Conservation (phyloP, 2,329 filamentous ascomycete species). For the Nakataea oryzae region DNA sequence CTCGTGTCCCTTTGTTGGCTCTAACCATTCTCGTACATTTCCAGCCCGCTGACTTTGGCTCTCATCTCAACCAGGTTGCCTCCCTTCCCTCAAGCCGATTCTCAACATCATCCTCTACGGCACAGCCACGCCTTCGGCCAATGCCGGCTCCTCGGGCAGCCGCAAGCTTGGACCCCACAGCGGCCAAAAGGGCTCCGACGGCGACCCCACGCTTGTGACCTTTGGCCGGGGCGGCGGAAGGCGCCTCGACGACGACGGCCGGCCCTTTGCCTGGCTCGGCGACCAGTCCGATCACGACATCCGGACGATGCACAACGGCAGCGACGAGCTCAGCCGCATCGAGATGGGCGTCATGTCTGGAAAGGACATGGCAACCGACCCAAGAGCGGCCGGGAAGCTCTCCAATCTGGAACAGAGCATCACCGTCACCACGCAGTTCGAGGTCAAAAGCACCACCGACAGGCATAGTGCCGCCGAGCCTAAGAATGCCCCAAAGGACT, state of each 20-base stretch:
- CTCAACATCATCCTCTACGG: not conserved
- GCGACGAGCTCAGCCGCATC: too few species aligned
- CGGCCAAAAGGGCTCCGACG: not conserved
- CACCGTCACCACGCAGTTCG: too few species aligned
- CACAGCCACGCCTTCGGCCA: not conserved
- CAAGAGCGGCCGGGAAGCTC: too few species aligned
- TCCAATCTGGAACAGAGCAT: too few species aligned
- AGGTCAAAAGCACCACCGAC: too few species aligned
- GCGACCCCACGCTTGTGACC: not conserved
- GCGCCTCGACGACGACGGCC: not conserved
- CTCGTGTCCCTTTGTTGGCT: not conserved
- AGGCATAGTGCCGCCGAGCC: too few species aligned
- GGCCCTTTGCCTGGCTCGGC: not conserved
- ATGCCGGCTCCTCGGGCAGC: too few species aligned
- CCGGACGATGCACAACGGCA: too few species aligned
- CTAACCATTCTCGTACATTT: not conserved
- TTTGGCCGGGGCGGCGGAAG: not conserved
- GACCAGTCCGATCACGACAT: not conserved
- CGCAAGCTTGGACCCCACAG: not conserved
- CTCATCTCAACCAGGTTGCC: not conserved
- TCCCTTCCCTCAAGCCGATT: not conserved
- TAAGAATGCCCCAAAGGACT: too few species aligned
- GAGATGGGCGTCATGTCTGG: too few species aligned
- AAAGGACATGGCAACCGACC: too few species aligned
- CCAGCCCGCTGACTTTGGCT: too few species aligned